Conservation (phyloP, 257 asterid genomes). For the Primulina huaijiensis region DNA sequence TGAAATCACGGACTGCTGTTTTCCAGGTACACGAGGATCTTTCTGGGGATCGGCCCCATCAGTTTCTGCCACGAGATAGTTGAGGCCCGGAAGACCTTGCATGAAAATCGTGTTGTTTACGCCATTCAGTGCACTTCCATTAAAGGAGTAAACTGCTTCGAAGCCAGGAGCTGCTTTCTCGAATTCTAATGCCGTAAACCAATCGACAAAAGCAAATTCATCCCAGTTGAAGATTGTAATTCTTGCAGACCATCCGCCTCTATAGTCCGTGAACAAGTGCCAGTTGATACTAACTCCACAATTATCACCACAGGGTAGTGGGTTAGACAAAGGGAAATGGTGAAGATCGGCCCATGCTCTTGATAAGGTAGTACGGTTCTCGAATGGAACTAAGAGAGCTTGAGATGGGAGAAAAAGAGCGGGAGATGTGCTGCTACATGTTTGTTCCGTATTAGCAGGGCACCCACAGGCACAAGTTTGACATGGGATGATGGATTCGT, state of each 20-base stretch:
- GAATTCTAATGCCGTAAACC: conserved; percentile 82
- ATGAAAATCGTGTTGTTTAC: conserved; percentile 68
- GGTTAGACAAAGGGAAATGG: conserved; percentile 60
- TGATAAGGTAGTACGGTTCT: conserved; percentile 52
- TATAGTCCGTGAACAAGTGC: conserved; percentile 76
- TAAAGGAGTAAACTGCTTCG: conserved; percentile 78
- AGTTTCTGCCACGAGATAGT: conserved; percentile 71
- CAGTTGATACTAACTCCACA: conserved; percentile 92
- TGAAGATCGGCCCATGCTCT: conserved; percentile 78
- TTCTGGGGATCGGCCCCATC: conserved; percentile 50
- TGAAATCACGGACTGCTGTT: conserved; percentile 89
- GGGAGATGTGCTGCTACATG: conserved; percentile 55
- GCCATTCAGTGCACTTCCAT: conserved; percentile 53
- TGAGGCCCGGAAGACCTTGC: conserved; percentile 77
- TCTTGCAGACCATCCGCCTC: conserved; percentile 92
- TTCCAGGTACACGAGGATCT: conserved; percentile 74
- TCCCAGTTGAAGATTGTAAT: conserved; percentile 93
- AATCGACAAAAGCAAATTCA: conserved; percentile 52
- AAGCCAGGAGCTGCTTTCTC: conserved; percentile 60
- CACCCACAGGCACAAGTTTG: conserved; percentile 92
- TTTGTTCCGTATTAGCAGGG: conserved; percentile 29
- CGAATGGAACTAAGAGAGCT: conserved; percentile 74
- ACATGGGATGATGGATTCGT: conserved; percentile 86
- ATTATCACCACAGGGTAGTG: conserved; percentile 75
- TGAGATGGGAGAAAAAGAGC: conserved; percentile 85